These are phyloP conservation scores for Neurospora sp. DNA, from an alignment of 495 filamentous ascomycete genomes.

Conservation along the genomic window DNA sequence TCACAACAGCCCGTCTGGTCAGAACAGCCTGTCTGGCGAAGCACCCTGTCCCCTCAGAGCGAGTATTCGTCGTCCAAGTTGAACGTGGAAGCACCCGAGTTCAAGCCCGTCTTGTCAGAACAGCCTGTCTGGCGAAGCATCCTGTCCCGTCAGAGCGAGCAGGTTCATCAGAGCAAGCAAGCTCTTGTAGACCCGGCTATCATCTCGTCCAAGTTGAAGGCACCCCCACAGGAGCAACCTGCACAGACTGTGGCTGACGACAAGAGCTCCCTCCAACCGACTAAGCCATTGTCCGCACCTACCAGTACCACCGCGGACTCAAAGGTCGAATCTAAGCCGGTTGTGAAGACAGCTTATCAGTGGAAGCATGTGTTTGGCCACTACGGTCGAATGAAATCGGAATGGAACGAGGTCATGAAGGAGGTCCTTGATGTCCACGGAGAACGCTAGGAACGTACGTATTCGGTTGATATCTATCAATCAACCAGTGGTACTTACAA, in stretches of 20 bases:
- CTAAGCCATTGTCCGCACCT: neutral
- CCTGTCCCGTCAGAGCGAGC: neutral
- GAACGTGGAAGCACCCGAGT: too few species aligned
- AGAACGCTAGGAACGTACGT: neutral
- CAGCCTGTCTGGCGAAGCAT: too few species aligned
- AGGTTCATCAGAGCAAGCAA: neutral
- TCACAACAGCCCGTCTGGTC: too few species aligned
- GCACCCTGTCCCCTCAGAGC: too few species aligned
- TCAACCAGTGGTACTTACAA: neutral
- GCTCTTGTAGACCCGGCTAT: slow-evolving; percentile 72
- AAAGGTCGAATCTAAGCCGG: slow-evolving; percentile 4
- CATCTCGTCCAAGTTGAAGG: slow-evolving; percentile 61
- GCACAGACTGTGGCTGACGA: slow-evolving; percentile 30
- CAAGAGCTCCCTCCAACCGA: slow-evolving; percentile 12
- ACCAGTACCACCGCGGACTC: slow-evolving; percentile 15
- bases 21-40: too few species aligned
- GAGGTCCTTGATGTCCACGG: neutral
- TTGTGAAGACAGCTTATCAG: neutral
- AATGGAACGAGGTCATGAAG: neutral
- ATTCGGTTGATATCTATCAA: neutral
- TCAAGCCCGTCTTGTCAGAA: too few species aligned
- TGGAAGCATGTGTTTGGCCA: neutral
- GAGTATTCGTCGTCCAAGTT: too few species aligned
- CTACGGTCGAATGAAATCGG: neutral
- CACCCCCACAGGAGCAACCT: slow-evolving; percentile 30